Base-by-base conservation (phyloP, 345 rosid species). In the Anastatica hierochuntica region DNA sequence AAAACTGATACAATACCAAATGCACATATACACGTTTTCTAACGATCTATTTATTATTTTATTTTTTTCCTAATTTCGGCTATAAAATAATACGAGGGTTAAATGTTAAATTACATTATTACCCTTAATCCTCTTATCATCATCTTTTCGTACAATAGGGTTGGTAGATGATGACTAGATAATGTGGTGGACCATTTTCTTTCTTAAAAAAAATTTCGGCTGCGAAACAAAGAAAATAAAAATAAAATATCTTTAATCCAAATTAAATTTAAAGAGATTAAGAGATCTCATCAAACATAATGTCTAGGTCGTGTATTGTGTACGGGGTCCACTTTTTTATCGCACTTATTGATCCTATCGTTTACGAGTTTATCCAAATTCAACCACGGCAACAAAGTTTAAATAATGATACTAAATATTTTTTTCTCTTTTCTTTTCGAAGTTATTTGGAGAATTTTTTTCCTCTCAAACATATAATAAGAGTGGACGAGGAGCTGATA, bases 241-340 rank as follows among this genome's bases (percentile, higher is more conserved):
- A 9, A 29, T 1, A 49, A 6, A 21, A 48, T 39, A 43, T 57
- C 53, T 14, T 57, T 49, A 42, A 57, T 15, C 37, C 36, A 55
- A 64, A 10, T 31, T 21, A 8, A 27, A 30, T 30, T 46, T 24
- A 24, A 10, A 7, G 4, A 43, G 62, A 64, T 56, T 40, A 40
- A 23, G 69, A 64, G 69, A 64, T 57, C 58, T 58, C 47, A 49
- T 65, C 70, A 43, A 57, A 57, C 70, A 56, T 65, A 65, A 21
- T 64, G 24, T 43, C 58, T 65, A 38, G 59, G 64, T 50, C 70
- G 70, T 57, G 56, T 65, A 57, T 65, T 24, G 53, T n/a, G 58
- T 43, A 59, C 18, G n/a, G 47, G 64, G 46, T 41, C 70, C 46
- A 65, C 64, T 18, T 55, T 48, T 18, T 1, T 39, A 36, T 5